A percentile compares a stretch with the other conserved stretches of the same genome.
Evolutionary conservation across 345 rosid genomes (phyloP).

Genomic region (Excoecaria agallocha): DNA sequence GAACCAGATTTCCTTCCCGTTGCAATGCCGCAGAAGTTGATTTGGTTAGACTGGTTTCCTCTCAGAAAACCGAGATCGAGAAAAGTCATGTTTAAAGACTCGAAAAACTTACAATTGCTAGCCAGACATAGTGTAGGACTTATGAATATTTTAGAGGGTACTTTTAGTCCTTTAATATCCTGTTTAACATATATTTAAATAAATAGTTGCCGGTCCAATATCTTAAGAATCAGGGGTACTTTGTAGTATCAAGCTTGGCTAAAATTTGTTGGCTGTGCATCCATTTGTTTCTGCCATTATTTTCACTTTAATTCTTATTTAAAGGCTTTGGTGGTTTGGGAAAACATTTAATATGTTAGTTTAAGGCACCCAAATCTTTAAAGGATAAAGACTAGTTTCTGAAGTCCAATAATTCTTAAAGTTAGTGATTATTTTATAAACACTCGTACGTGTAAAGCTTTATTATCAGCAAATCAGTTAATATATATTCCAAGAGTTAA

Average conservation of each 20-base stretch:
- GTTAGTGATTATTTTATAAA: neutral
- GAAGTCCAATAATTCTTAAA: neutral
- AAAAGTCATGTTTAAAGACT: neutral
- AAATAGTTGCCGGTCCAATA: too few species aligned
- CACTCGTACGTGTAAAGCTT: neutral
- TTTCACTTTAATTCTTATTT: neutral
- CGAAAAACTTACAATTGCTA: neutral
- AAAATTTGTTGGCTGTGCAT: neutral
- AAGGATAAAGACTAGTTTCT: neutral
- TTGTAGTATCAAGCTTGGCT: neutral
- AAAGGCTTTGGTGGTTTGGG: neutral
- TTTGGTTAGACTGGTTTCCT: neutral
- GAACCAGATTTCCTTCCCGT: slow-evolving; percentile 6
- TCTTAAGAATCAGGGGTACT: neutral
- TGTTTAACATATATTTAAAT: too few species aligned
- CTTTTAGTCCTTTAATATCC: too few species aligned
- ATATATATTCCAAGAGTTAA: neutral
- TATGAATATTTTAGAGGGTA: too few species aligned
- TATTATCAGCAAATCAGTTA: neutral
- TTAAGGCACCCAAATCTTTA: neutral
- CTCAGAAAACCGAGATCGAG: neutral
- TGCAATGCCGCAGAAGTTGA: neutral
- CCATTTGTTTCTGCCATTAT: neutral
- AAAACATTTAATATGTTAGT: neutral
- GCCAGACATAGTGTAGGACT: neutral